Base-by-base conservation (phyloP, 2,329 filamentous ascomycete species). In the Arthrocladium fulminans region DNA sequence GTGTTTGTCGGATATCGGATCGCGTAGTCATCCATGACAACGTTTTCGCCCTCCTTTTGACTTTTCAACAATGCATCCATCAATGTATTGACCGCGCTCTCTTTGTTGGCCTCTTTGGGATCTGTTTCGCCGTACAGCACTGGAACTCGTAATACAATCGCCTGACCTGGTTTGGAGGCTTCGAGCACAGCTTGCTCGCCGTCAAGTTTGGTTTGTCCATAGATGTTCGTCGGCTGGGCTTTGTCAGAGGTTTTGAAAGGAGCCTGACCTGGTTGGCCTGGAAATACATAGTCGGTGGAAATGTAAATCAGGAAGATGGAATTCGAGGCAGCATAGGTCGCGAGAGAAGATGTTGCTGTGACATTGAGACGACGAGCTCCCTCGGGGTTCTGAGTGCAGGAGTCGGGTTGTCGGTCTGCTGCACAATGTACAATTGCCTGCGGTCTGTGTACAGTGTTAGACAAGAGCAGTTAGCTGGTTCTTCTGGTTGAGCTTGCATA, bases 21-120 rank as follows among this genome's bases (percentile, higher is more conserved):
- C 1, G 86, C 82, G 81, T 87, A 94, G 64, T 94, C 82, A 60
- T 95, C 88, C 81, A 94, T 89, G 61, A 79, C 81, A 34, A 88
- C 72, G 49, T 74, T 75, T 1, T 73, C 72, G 3, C 72, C 76
- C 9, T 30, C 49, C 20, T 73, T 69, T 62, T 89, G 84, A 0
- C 81, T 76, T 63, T 85, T 86, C 78, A 80, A 83, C 5, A 95
- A 74, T 1, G 76, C 71, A 46, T 90, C 85, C 67, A 95, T 76
- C 41, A 96, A 73, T 0, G 82, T 74, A 60, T 95, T 94, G 38
- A 94, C 79, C 0, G 89, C 87, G 59, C 86, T 92, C 67, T 95
- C 88, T 2, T 76, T 73, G 50, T 74, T 73, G 2, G 82, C 54
- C 19, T 55, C 57, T n/a, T 47, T 43, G 4, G 57, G 75, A 56